These are phyloP conservation scores for Amaranthus cruentus DNA, from an alignment of 148 eudicot species.

Conservation along the genomic window DNA sequence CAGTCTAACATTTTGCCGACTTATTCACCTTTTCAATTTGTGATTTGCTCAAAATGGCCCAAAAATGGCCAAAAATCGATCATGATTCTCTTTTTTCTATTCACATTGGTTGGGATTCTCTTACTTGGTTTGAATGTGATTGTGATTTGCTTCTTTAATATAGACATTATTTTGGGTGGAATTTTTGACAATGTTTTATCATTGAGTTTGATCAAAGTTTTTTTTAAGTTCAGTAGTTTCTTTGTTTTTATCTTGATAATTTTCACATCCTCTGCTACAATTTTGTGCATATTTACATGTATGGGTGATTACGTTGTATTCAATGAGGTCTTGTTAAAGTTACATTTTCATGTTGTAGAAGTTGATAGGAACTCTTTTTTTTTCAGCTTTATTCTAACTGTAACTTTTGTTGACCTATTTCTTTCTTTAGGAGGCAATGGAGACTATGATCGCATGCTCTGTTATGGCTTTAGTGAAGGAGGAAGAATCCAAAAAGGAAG, in stretches of 20 bases:
- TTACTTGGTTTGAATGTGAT: background rate
- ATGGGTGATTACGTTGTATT: background rate
- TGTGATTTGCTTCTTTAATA: background rate
- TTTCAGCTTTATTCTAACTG: background rate
- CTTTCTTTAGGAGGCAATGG: slow-evolving; percentile 76
- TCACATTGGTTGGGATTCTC: background rate
- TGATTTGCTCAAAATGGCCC: too few relatives aligned
- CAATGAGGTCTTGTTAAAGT: background rate
- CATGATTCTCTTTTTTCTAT: background rate
- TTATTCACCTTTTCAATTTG: too few relatives aligned
- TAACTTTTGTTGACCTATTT: background rate
- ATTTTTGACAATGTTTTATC: too few relatives aligned
- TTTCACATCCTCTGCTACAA: background rate
- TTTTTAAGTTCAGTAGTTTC: background rate
- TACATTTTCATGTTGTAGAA: background rate
- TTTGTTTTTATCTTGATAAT: background rate
- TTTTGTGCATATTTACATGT: background rate
- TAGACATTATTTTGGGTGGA: too few relatives aligned
- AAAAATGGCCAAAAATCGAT: too few relatives aligned
- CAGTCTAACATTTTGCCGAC: too few relatives aligned
- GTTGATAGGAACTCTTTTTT: background rate
- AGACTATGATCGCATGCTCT: slow-evolving; percentile 82
- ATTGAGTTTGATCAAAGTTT: too few relatives aligned
- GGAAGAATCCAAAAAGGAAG: slow-evolving; percentile 51
- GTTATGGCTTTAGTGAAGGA: slow-evolving; percentile 88